These are phyloP conservation scores for Helotiales sp. DNA, from an alignment of 2,329 filamentous ascomycete species.

Conservation along the genomic window DNA sequence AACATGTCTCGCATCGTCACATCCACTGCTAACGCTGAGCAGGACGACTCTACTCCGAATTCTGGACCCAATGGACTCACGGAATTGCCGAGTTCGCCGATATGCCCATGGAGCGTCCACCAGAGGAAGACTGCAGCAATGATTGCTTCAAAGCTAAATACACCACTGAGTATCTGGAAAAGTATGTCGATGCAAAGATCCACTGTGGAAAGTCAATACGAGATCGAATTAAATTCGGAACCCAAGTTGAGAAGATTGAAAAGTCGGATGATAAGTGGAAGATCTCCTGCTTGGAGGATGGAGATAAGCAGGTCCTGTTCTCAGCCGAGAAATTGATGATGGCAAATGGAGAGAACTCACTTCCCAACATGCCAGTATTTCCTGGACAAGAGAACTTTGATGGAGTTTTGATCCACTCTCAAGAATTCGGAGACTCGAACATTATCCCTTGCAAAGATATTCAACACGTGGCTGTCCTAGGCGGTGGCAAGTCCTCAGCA, in stretches of 20 bases:
- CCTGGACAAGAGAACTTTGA: conserved; percentile 32
- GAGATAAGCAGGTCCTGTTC: neutral
- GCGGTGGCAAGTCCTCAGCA: conserved; percentile 40
- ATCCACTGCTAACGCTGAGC: neutral
- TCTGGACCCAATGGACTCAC: conserved; percentile 36
- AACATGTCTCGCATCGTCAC: neutral
- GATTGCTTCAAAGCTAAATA: conserved; percentile 31
- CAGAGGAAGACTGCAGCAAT: conserved; percentile 25
- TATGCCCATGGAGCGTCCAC: conserved; percentile 30
- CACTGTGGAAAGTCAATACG: conserved; percentile 12
- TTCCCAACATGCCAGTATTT: conserved; percentile 34
- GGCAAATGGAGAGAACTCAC: conserved; percentile 16
- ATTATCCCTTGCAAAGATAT: conserved; percentile 24
- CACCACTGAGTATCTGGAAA: conserved; percentile 30
- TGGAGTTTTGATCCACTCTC: conserved; percentile 35
- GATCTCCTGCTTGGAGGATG: neutral
- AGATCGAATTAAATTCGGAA: conserved; percentile 26
- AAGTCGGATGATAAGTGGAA: conserved; percentile 21
- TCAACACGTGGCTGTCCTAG: conserved; percentile 35
- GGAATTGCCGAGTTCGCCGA: conserved; percentile 35
- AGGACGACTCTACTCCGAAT: conserved; percentile 31
- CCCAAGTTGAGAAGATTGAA: conserved; percentile 24
- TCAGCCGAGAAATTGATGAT: conserved; percentile 12
- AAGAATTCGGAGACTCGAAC: conserved; percentile 35
- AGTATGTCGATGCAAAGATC: conserved; percentile 18